Base-by-base conservation (phyloP, 2,329 filamentous ascomycete genomes). In the Alternaria consortialis region DNA sequence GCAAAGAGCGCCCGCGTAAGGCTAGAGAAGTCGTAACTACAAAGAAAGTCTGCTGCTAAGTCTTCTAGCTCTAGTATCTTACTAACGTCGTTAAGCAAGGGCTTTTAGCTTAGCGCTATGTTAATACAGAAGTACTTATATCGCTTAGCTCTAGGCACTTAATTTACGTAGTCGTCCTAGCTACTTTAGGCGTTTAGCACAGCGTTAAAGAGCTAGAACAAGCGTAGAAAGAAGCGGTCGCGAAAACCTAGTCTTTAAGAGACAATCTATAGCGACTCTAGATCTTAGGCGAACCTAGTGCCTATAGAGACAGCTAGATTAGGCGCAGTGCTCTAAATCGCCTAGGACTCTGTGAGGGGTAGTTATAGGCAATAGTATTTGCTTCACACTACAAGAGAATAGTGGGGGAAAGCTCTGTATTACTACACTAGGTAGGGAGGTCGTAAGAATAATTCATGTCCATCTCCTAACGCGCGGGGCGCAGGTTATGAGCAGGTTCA, bases 71-170 rank as follows among this genome's bases (percentile, higher is more conserved):
- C 27, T 17, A 32, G 36, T 29, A 68, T 64, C 39, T 64, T 60
- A 6, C 47, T 17, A 27, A 64, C 23, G 44, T 66, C 15, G 53
- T 68, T 29, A 9, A 68, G 57, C 29, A 2, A 4, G 31, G 34
- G 55, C 50, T 66, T 43, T 5, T 25, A 31, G 7, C 56, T 40
- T 44, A 68, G n/a, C 4, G 54, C 20, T 37, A 66, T 63, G 27
- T 68, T 68, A n/a, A 68, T 61, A 9, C 37, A 40, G 31, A 64
- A 56, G 43, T 68, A 64, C 46, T 60, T 68, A 20, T 61, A 11
- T 20, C 32, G 36, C 36, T 64, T n/a, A 4, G 59, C 52, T 40
- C 25, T 42, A 20, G 46, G 25, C 3, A 64, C 39, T 52, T 32
- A 9, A 20, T 66, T 68, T 25, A 66, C 23, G 40, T 68, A 25